Conservation (phyloP, 1,284 basidiomycete genomes). For the Ceratobasidium sp. region DNA sequence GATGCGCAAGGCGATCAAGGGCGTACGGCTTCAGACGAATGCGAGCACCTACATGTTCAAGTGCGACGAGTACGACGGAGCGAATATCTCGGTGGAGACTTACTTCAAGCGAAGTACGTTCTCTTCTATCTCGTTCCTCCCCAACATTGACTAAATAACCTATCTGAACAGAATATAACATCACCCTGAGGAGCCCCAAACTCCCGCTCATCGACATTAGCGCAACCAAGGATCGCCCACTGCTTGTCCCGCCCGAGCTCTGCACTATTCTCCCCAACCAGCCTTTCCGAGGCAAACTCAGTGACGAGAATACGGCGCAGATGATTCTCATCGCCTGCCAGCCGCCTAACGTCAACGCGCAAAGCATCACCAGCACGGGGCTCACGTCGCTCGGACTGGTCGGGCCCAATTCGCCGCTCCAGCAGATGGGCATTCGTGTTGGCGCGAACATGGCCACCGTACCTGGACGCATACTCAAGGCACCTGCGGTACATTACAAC, state of each 20-base stretch:
- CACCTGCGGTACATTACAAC: constrained; percentile 68
- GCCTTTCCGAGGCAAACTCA: constrained; percentile 73
- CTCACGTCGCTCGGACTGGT: constrained; percentile 69
- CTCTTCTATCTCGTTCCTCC: neutral
- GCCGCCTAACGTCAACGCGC: constrained; percentile 72
- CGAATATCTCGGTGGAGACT: constrained; percentile 65
- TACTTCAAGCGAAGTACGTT: constrained; percentile 72
- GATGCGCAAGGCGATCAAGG: constrained; percentile 62
- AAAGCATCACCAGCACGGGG: constrained; percentile 66
- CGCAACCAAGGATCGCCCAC: constrained; percentile 60
- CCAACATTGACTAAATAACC: neutral
- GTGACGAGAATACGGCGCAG: constrained; percentile 69
- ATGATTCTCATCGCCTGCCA: constrained; percentile 77
- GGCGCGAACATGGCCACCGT: constrained; percentile 75
- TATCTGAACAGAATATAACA: constrained; percentile 64
- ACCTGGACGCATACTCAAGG: constrained; percentile 71
- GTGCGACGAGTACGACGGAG: constrained; percentile 60
- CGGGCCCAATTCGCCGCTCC: constrained; percentile 56
- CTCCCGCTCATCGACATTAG: constrained; percentile 72
- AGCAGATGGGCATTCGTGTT: constrained; percentile 69
- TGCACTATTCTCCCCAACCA: constrained; percentile 76
- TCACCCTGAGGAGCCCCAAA: constrained; percentile 59
- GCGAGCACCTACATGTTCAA: constrained; percentile 64
- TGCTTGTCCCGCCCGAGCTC: constrained; percentile 71
- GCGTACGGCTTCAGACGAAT: constrained; percentile 52